These are phyloP conservation scores for Graphium sp. DNA, from an alignment of 2,329 filamentous ascomycete species.

Conservation along the genomic window DNA sequence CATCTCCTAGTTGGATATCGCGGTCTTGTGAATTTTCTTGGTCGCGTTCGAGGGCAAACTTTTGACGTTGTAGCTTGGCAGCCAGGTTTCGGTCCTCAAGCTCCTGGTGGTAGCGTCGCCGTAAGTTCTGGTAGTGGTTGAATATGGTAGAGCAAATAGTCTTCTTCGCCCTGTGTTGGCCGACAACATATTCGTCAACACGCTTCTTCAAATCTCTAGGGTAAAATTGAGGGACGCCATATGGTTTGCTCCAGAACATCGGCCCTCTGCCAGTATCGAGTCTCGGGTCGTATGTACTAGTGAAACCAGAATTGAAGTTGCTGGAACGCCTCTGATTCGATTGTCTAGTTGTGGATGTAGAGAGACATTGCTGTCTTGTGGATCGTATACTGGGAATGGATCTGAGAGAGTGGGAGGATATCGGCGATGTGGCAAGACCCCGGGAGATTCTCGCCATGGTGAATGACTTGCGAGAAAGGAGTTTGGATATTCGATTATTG, in stretches of 20 bases:
- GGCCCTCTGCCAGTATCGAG: conserved; percentile 36
- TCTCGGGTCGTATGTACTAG: conserved; percentile 39
- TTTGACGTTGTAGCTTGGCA: conserved; percentile 55
- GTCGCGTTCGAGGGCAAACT: conserved; percentile 51
- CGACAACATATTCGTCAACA: conserved; percentile 90
- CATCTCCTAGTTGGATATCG: conserved; percentile 2
- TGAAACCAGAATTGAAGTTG: conserved; percentile 40
- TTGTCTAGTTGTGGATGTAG: conserved; percentile 6
- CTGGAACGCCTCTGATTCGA: conserved; percentile 19
- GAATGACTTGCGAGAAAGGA: too few relatives aligned
- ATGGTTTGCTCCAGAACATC: conserved; percentile 37
- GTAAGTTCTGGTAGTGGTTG: conserved; percentile 86
- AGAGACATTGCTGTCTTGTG: conserved; percentile 7
- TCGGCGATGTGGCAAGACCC: too few relatives aligned
- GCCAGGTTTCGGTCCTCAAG: conserved; percentile 37
- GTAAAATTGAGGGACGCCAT: conserved; percentile 47
- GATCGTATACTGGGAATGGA: conserved; percentile 1
- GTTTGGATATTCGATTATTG: too few relatives aligned
- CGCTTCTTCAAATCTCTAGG: conserved; percentile 66
- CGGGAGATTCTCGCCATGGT: too few relatives aligned
- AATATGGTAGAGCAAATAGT: conserved; percentile 85
- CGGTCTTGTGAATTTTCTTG: conserved; percentile 3
- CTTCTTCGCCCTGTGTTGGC: conserved; percentile 88
- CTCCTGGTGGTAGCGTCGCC: conserved; percentile 64
- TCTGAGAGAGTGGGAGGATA: too few relatives aligned